Conservation (phyloP, 2,329 filamentous ascomycete genomes). For the Lecanosticta acicola region DNA sequence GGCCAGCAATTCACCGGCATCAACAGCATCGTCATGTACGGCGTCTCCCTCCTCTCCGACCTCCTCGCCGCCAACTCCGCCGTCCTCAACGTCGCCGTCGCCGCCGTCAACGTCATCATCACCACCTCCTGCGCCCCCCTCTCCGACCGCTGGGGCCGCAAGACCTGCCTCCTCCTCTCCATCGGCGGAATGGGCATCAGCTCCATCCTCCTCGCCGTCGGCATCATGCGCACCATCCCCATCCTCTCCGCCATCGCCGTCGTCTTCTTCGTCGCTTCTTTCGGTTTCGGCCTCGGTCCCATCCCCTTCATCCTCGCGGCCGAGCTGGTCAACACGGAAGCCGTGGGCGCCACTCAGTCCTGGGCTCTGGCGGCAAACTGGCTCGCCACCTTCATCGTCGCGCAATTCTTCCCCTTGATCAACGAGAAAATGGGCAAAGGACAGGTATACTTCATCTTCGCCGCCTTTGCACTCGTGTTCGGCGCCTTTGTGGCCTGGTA, state of each 20-base stretch:
- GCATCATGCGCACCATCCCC: constrained; percentile 68
- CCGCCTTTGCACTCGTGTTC: constrained; percentile 62
- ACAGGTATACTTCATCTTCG: constrained; percentile 89
- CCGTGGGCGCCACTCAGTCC: constrained; percentile 84
- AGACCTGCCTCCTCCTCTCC: constrained; percentile 74
- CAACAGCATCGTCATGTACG: constrained; percentile 98
- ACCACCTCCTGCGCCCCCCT: constrained; percentile 78
- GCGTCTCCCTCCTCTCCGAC: constrained; percentile 76
- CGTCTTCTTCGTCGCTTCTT: constrained; percentile 79
- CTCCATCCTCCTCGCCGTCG: constrained; percentile 70
- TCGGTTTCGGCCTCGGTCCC: constrained; percentile 83
- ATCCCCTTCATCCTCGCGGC: constrained; percentile 92
- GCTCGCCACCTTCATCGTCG: constrained; percentile 83
- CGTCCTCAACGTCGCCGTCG: constrained; percentile 80
- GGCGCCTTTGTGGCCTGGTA: constrained; percentile 62
- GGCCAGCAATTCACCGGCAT: constrained; percentile 87
- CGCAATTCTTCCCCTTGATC: constrained; percentile 88
- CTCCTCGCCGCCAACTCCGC: constrained; percentile 77
- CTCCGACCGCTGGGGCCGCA: constrained; percentile 81
- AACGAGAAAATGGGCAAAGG: constrained; percentile 74
- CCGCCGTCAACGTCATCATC: constrained; percentile 75
- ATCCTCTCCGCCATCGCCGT: constrained; percentile 75
- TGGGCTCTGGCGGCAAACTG: constrained; percentile 86
- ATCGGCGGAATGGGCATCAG: constrained; percentile 78
- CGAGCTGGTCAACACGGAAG: constrained; percentile 83